Conservation (phyloP, 2,329 filamentous ascomycete species). For the Teratosphaeria nubilosa region DNA sequence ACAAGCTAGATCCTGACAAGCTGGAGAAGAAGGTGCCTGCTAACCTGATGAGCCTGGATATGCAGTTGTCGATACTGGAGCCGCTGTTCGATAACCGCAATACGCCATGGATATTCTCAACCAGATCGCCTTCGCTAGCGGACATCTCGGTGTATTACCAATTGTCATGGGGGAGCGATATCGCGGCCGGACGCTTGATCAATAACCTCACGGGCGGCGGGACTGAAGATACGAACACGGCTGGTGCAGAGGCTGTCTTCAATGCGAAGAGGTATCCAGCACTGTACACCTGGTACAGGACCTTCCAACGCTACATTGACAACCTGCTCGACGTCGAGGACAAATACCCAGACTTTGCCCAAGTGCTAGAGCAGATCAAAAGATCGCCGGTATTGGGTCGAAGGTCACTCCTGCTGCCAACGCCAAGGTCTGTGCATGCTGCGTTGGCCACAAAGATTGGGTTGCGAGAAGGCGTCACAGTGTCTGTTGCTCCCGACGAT, state of each 20-base stretch:
- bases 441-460: conserved; percentile 24
- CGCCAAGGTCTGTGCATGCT: conserved; percentile 16
- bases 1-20: conserved; percentile 28
- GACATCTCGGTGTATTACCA: conserved; percentile 32
- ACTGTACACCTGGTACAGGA: conserved; percentile 27
- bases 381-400: conserved; percentile 12
- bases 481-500: conserved; percentile 31
- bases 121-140: conserved; percentile 24
- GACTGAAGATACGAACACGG: conserved; percentile 18
- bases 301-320: conserved; percentile 24
- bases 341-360: conserved; percentile 10
- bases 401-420: conserved; percentile 22
- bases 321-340: conserved; percentile 21
- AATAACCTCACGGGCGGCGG: conserved; percentile 28
- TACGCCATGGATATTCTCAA: conserved; percentile 28
- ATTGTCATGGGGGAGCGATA: conserved; percentile 30
- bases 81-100: conserved; percentile 21
- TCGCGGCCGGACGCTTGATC: conserved; percentile 26
- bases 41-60: conserved; percentile 28
- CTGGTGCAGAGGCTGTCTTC: conserved; percentile 22
- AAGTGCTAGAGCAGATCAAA: conserved; percentile 20
- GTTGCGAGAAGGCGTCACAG: conserved; percentile 20
- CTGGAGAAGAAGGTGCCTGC: conserved; percentile 29
- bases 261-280: conserved; percentile 29
- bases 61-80: conserved; percentile 30